A percentile compares a stretch with the other conserved stretches of the same genome.
Conservation (phyloP, 495 filamentous ascomycete genomes). For the Rhypophila decipiens region DNA sequence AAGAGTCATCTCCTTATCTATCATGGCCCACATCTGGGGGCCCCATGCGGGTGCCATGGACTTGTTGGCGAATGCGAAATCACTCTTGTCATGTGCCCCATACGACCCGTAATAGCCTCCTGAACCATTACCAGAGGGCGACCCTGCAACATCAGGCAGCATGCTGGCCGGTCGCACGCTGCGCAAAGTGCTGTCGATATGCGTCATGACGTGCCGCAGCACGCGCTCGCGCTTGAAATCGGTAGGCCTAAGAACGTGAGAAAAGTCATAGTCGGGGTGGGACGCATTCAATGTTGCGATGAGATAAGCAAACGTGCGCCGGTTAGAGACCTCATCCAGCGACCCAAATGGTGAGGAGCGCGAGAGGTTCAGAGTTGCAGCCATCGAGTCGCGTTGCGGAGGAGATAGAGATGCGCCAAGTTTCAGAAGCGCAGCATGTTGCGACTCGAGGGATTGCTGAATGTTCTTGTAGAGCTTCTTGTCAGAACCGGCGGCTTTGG, state of each 20-base stretch:
- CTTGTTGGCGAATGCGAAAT: neutral
- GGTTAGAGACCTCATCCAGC: conserved; percentile 76
- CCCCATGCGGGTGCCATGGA: conserved; percentile 56
- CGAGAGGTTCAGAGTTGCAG: conserved; percentile 63
- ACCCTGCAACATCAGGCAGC: conserved; percentile 17
- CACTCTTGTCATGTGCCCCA: neutral
- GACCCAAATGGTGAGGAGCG: conserved; percentile 87
- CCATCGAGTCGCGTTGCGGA: conserved; percentile 53
- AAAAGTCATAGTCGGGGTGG: conserved; percentile 97
- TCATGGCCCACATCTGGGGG: conserved; percentile 78
- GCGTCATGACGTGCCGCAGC: conserved; percentile 70
- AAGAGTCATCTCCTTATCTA: conserved; percentile 88
- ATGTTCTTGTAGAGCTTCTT: conserved; percentile 97
- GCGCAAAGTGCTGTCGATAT: conserved; percentile 75
- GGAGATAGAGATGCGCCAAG: conserved; percentile 76
- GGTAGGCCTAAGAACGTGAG: conserved; percentile 73
- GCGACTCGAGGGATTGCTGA: conserved; percentile 76
- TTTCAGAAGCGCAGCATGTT: conserved; percentile 80
- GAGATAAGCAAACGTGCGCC: conserved; percentile 88
- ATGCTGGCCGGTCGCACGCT: conserved; percentile 61
- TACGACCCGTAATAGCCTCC: neutral
- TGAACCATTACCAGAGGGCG: neutral
- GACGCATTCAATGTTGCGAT: conserved; percentile 97
- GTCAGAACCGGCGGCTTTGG: conserved; percentile 87
- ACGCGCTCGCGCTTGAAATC: conserved; percentile 80